Evolutionary conservation across 208 protist species (phyloP).

Genomic region (Crithidia mellificae): DNA sequence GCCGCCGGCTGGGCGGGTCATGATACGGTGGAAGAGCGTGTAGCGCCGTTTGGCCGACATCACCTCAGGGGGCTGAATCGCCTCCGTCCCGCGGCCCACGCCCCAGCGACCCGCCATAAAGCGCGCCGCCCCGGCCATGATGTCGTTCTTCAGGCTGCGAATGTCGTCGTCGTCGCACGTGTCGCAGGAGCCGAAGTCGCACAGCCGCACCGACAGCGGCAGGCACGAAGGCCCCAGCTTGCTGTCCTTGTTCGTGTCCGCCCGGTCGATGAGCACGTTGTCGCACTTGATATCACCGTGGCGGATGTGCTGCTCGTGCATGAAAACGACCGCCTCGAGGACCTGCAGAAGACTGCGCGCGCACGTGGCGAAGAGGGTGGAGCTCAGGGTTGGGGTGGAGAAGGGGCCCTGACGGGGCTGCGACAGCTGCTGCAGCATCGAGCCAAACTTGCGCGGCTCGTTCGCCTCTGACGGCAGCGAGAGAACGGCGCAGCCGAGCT

Average conservation of each 20-base stretch:
- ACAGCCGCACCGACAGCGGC: slow-evolving; percentile 54
- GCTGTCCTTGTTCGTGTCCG: neutral
- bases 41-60: slow-evolving; percentile 62
- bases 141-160: slow-evolving; percentile 40
- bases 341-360: slow-evolving; percentile 69
- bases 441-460: slow-evolving; percentile 15
- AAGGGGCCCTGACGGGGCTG: no score
- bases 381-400: slow-evolving; percentile 7
- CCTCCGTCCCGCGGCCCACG: slow-evolving; percentile 68
- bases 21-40: slow-evolving; percentile 39
- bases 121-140: slow-evolving; percentile 48
- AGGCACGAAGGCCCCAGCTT: slow-evolving; percentile 25
- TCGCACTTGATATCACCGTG: slow-evolving; percentile 83
- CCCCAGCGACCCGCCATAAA: slow-evolving; percentile 64
- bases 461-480: slow-evolving; percentile 20
- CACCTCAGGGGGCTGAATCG: slow-evolving; percentile 79
- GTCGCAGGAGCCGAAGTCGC: slow-evolving; percentile 84
- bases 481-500: slow-evolving; percentile 51
- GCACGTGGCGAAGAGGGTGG: slow-evolving; percentile 51
- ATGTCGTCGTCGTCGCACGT: slow-evolving; percentile 63
- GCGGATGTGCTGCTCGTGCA: slow-evolving; percentile 64
- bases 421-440: neutral
- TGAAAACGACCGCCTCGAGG: slow-evolving; percentile 59
- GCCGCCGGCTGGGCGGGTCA: slow-evolving; percentile 5
- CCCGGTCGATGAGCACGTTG: slow-evolving; percentile 71